phyloP scores from a whole-genome alignment of 768 basidiomycete genomes.

The Macrolepiota dolichaula region DNA sequence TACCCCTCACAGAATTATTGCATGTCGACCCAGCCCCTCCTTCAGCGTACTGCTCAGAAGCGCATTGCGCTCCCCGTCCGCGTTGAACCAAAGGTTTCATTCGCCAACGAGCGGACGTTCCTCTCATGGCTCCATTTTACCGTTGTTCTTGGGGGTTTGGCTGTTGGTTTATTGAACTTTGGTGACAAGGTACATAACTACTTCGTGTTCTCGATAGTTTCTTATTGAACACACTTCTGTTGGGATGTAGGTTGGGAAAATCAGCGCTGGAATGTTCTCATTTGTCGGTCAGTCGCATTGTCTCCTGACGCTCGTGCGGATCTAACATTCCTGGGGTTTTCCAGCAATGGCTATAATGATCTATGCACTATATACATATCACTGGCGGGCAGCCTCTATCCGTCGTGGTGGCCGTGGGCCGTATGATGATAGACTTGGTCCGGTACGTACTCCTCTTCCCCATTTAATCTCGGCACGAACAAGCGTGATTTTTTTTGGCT shows the following conservation, averaged over 20 bases:
- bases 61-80: constrained; percentile 96
- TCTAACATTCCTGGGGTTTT: neutral
- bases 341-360: constrained; percentile 95
- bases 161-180: constrained; percentile 95
- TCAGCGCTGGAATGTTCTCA: constrained; percentile 96
- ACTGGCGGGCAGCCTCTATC: constrained; percentile 94
- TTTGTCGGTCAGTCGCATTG: constrained; percentile 60
- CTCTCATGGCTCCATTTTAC: constrained; percentile 99
- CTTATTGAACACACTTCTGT: too few relatives aligned
- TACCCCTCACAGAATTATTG: constrained; percentile 1
- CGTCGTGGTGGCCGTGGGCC: constrained; percentile 88
- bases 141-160: constrained; percentile 93
- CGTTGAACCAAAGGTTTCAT: constrained; percentile 93
- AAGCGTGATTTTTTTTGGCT: constrained; percentile 3
- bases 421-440: constrained; percentile 94
- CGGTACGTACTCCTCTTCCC: constrained; percentile 53
- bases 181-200: constrained; percentile 77
- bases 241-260: constrained; percentile 74
- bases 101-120: constrained; percentile 94
- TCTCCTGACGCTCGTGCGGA: neutral
- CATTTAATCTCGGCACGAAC: constrained; percentile 11
- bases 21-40: constrained; percentile 98
- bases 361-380: constrained; percentile 93
- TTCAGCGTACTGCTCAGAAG: constrained; percentile 92
- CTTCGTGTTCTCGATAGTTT: neutral